phyloP scores from a whole-genome alignment of 2,329 filamentous ascomycete genomes.

The Hypoxylon sp. region DNA sequence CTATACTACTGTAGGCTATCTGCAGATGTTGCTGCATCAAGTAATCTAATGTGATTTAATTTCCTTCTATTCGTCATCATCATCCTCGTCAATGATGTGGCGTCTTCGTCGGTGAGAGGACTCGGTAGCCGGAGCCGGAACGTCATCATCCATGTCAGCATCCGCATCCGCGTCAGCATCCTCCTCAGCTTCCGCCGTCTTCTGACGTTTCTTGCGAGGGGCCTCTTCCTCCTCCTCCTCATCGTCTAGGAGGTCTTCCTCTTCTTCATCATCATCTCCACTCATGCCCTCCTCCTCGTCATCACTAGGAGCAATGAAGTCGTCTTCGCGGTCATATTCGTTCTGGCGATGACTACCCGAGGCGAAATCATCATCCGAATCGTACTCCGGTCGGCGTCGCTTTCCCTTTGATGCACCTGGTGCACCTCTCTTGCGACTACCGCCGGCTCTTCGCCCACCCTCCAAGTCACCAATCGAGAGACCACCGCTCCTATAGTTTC shows the following conservation, averaged over 20 bases:
- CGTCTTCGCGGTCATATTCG: slow-evolving; percentile 85
- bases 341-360: slow-evolving; percentile 74
- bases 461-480: slow-evolving; percentile 80
- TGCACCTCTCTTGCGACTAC: slow-evolving; percentile 68
- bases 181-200: slow-evolving; percentile 64
- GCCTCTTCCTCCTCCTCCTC: slow-evolving; percentile 64
- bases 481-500: slow-evolving; percentile 64
- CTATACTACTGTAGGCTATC: background rate
- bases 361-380: slow-evolving; percentile 81
- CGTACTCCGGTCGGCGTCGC: slow-evolving; percentile 74
- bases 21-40: background rate
- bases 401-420: slow-evolving; percentile 66
- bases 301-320: slow-evolving; percentile 82
- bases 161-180: slow-evolving; percentile 68
- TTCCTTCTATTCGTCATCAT: slow-evolving; percentile 63
- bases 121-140: slow-evolving; percentile 56
- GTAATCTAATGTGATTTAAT: background rate
- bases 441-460: slow-evolving; percentile 67
- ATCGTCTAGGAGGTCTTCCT: slow-evolving; percentile 68
- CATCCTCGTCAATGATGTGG: slow-evolving; percentile 73
- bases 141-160: slow-evolving; percentile 67
- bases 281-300: slow-evolving; percentile 73
- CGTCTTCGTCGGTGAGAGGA: slow-evolving; percentile 65
- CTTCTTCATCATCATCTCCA: slow-evolving; percentile 75
- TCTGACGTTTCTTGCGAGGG: slow-evolving; percentile 66